Evolutionary conservation across 257 asterid genomes (phyloP).

Genomic region (Rubia yunnanensis): DNA sequence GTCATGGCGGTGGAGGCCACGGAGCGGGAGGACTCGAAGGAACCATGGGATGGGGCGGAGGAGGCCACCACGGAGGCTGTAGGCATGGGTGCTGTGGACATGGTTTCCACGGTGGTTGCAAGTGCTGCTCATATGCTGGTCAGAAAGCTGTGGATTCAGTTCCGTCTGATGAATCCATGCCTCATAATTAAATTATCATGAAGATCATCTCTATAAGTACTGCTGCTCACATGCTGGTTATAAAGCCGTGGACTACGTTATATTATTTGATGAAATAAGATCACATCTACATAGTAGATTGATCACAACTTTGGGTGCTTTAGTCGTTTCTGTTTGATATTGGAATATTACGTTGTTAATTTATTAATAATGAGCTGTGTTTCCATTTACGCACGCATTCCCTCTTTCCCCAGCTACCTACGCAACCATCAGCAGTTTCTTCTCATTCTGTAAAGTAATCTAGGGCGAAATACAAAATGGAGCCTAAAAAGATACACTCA

Average conservation of each 20-base stretch:
- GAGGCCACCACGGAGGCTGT: neutral
- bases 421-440: no score
- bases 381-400: no score
- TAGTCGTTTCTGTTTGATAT: neutral
- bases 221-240: no score
- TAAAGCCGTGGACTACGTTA: neutral
- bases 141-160: neutral
- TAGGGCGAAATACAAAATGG: no score
- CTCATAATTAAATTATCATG: neutral
- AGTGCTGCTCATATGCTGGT: neutral
- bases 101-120: neutral
- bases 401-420: no score
- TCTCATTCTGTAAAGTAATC: no score
- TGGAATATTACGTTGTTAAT: neutral
- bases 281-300: neutral
- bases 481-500: no score
- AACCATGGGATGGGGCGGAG: neutral
- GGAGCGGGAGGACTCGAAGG: neutral
- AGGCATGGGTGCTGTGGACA: neutral
- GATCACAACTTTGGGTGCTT: neutral
- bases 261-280: neutral
- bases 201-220: no score
- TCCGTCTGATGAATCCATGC: neutral
- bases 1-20: neutral
- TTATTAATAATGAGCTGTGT: neutral